Base-by-base conservation (phyloP, 2,329 filamentous ascomycete species). In the Arthrobotrys megalospora region DNA sequence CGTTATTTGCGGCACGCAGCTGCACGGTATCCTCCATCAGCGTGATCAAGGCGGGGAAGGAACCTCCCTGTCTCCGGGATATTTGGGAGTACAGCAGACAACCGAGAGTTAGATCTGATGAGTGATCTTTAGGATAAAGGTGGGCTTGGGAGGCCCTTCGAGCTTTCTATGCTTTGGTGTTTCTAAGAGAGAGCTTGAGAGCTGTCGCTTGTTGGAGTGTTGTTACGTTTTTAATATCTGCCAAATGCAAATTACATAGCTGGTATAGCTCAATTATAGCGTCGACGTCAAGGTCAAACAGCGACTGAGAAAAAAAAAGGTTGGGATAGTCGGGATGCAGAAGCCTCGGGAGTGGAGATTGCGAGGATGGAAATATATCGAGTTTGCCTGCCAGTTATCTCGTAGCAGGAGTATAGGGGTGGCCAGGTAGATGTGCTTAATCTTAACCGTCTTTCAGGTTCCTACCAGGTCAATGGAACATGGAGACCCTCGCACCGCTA, bases 1-100 rank as follows among this genome's bases (percentile, higher is more conserved):
- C 66, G 66, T 53, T 60, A 62, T 67, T 77, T 21, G 52, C 58
- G 45, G 60, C 50, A 71, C 65, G 58, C n/a, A 71, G 48, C 43
- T 66, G 73, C 34, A 67, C 52, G 12, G 73, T 66, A 66, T 77
- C 73, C 66, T 77, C 73, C 73, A 77, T 77, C 43, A 52, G 73
- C 14, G 64, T 32, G 45, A 48, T 50, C 38, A 50, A 60, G 53
- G 43, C 43, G 43, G 45, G 38, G 21, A 10, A 38, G 14, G 8
- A 19, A 14, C 45, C 24, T 43, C 63, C 71, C 63, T 55, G 36
- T 62, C 71, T 76, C 71, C 53, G 48, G 41, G 63, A 47, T 24
- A 16, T 58, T 34, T 24, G 58, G 34, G 32, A 66, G 50, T 67
- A 60, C 36, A 28, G 19, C 5, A 60, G 36, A 11, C 6, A 41